phyloP scores from a whole-genome alignment of 2,329 filamentous ascomycete species.

The Colletotrichum sp. region DNA sequence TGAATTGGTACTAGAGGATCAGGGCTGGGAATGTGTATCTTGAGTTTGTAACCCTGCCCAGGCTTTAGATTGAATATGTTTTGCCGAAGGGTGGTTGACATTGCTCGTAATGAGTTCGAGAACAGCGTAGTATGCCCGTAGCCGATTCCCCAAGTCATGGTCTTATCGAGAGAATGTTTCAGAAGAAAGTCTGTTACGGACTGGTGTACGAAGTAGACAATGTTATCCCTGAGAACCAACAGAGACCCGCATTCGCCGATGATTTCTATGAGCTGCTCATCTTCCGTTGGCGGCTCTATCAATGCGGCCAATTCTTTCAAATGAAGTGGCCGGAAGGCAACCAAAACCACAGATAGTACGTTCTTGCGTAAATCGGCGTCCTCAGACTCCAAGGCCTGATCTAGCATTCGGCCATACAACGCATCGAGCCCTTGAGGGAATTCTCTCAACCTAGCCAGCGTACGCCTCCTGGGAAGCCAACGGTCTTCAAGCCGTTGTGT shows the following conservation, averaged over 20 bases:
- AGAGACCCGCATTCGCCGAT: slow-evolving; percentile 10
- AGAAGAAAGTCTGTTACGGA: slow-evolving; percentile 47
- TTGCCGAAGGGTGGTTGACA: slow-evolving; percentile 31
- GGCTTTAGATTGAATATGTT: too few species aligned
- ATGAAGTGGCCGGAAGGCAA: slow-evolving; percentile 36
- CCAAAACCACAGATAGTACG: too few species aligned
- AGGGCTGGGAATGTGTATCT: too few species aligned
- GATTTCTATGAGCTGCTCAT: neutral
- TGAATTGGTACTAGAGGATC: slow-evolving; percentile 10
- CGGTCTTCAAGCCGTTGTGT: slow-evolving; percentile 14
- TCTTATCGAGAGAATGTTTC: slow-evolving; percentile 15
- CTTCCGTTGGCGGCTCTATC: slow-evolving; percentile 4
- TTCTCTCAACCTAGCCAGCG: neutral
- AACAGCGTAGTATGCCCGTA: slow-evolving; percentile 37
- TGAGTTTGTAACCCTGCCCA: too few species aligned
- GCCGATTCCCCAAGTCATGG: slow-evolving; percentile 33
- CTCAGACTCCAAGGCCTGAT: slow-evolving; percentile 29
- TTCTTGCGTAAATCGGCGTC: slow-evolving; percentile 33
- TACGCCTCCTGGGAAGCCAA: neutral
- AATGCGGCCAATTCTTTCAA: too few species aligned
- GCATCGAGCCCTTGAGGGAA: slow-evolving; percentile 39
- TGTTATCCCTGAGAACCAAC: slow-evolving; percentile 32
- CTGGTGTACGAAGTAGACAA: slow-evolving; percentile 44
- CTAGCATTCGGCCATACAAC: slow-evolving; percentile 44
- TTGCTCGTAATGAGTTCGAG: slow-evolving; percentile 33